These are phyloP conservation scores for Phialophora verrucosa DNA, from an alignment of 2,329 filamentous ascomycete genomes.

Conservation along the genomic window DNA sequence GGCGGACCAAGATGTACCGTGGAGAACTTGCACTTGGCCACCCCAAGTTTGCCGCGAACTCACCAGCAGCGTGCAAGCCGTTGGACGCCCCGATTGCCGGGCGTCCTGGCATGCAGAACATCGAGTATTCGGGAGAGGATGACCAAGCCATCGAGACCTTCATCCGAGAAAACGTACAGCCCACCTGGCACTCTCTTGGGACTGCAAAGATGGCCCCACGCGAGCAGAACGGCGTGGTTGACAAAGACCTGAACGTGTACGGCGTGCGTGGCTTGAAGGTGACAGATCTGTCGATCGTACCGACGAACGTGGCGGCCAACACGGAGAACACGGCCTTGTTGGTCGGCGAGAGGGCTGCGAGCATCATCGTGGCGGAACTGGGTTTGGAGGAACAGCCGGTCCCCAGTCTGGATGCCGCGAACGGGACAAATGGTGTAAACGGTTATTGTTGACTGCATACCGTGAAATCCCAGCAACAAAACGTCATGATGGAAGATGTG, in stretches of 20 bases:
- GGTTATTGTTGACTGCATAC: background rate
- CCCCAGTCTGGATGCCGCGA: background rate
- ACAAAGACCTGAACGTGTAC: constrained; percentile 3
- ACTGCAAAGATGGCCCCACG: constrained; percentile 38
- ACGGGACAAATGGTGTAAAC: background rate
- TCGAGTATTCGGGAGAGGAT: constrained; percentile 58
- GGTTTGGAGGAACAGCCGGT: background rate
- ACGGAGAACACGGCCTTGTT: constrained; percentile 2
- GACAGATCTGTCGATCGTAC: background rate
- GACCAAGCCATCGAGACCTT: constrained; percentile 52
- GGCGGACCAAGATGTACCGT: constrained; percentile 60
- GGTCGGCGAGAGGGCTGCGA: constrained; percentile 3
- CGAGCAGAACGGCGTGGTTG: background rate
- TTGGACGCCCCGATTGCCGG: constrained; percentile 28
- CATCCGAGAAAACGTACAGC: constrained; percentile 22
- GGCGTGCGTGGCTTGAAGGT: background rate
- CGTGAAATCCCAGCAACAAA: background rate
- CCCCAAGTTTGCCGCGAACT: constrained; percentile 47
- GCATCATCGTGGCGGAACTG: background rate
- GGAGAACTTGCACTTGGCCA: constrained; percentile 48
- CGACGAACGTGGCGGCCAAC: background rate
- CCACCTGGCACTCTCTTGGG: constrained; percentile 30
- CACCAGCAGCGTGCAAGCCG: constrained; percentile 51
- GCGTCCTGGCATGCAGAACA: constrained; percentile 44
- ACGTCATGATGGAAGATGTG: no score